phyloP scores from a whole-genome alignment of 2,329 filamentous ascomycete species.

The Sporothrix phasma region DNA sequence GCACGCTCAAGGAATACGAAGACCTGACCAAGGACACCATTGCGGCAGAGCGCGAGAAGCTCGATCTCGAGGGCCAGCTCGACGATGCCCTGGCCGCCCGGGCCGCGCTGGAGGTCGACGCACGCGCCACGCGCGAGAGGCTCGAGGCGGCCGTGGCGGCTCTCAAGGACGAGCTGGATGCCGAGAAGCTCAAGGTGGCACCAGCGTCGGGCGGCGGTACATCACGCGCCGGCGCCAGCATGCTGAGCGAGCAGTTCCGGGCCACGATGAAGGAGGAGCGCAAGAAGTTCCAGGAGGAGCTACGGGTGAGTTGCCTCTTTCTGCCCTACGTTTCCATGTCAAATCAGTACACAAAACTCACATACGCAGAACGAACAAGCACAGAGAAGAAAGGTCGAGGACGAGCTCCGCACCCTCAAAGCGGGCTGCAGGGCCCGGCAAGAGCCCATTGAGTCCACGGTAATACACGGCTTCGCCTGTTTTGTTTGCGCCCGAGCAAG shows the following conservation, averaged over 20 bases:
- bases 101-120: slow-evolving; percentile 31
- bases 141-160: slow-evolving; percentile 35
- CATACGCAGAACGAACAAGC: slow-evolving; percentile 39
- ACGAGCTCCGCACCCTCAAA: slow-evolving; percentile 39
- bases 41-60: slow-evolving; percentile 40
- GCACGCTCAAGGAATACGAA: slow-evolving; percentile 43
- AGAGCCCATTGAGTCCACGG: slow-evolving; percentile 34
- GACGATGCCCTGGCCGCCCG: slow-evolving; percentile 31
- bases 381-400: slow-evolving; percentile 39
- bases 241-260: slow-evolving; percentile 48
- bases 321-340: background rate
- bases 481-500: background rate
- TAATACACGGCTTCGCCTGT: slow-evolving; percentile 10
- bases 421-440: slow-evolving; percentile 33
- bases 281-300: slow-evolving; percentile 46
- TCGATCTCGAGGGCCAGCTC: slow-evolving; percentile 34
- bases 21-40: slow-evolving; percentile 44
- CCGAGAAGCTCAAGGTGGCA: slow-evolving; percentile 36
- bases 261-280: slow-evolving; percentile 47
- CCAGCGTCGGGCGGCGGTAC: slow-evolving; percentile 26
- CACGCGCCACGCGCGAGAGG: slow-evolving; percentile 27
- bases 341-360: slow-evolving; percentile 22
- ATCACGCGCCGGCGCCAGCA: slow-evolving; percentile 35
- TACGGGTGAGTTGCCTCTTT: slow-evolving; percentile 32
- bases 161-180: slow-evolving; percentile 43